Evolutionary conservation across 345 rosid genomes (phyloP).

Genomic region (Litchi chinensis): DNA sequence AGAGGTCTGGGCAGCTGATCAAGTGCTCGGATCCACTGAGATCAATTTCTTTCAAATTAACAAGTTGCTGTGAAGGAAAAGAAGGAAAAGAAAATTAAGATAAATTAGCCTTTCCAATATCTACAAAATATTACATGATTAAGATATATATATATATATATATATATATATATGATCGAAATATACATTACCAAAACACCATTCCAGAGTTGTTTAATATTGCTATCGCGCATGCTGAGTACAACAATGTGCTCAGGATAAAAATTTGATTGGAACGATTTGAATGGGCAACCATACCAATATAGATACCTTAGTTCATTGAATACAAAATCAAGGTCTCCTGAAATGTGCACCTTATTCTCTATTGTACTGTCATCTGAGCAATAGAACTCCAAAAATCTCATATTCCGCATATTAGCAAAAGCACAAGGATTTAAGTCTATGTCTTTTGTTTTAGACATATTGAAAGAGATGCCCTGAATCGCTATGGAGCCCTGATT

Average conservation of each 20-base stretch:
- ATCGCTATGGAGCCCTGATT: background rate
- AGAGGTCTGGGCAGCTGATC: background rate
- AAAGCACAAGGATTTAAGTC: constrained; percentile 10
- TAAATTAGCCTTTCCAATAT: too few species aligned
- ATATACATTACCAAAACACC: constrained; percentile 4
- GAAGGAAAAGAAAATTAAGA: too few species aligned
- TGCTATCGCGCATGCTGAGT: constrained; percentile 12
- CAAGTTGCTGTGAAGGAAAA: background rate
- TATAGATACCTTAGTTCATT: constrained; percentile 16
- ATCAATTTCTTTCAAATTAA: background rate
- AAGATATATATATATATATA: too few species aligned
- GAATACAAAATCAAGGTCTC: background rate
- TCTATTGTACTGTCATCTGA: background rate
- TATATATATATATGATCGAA: too few species aligned
- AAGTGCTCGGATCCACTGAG: background rate
- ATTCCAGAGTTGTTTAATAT: background rate
- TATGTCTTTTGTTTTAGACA: constrained; percentile 6
- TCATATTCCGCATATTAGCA: constrained; percentile 7
- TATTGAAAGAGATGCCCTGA: background rate
- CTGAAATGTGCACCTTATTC: background rate
- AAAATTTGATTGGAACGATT: background rate
- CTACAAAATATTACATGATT: too few species aligned
- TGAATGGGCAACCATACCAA: constrained; percentile 3
- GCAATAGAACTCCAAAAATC: background rate
- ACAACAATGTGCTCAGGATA: background rate